These are phyloP conservation scores for Suhomyces panamericanus DNA, from an alignment of 1,139 yeast genomes.

Conservation along the genomic window DNA sequence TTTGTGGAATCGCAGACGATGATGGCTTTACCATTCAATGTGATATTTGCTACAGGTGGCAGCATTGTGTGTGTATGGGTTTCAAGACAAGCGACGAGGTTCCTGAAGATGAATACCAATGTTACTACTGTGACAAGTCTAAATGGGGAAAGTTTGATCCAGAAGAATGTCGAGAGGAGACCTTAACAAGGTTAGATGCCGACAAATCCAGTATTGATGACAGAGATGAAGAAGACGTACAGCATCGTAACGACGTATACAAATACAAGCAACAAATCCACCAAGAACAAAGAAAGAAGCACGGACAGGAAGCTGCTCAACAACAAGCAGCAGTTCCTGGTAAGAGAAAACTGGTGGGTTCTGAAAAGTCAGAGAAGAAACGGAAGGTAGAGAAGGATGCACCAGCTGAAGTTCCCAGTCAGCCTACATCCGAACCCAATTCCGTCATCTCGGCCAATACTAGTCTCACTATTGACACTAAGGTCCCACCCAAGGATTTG, in stretches of 20 bases:
- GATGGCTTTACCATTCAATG: constrained; percentile 96
- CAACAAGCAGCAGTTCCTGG: constrained; percentile 5
- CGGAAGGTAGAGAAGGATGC: constrained; percentile 18
- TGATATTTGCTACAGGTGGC: constrained; percentile 91
- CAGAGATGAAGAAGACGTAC: constrained; percentile 5
- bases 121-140: constrained; percentile 71
- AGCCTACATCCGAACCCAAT: background rate
- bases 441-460: background rate
- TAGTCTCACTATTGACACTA: background rate
- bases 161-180: constrained; percentile 34
- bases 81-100: constrained; percentile 70
- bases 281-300: constrained; percentile 11
- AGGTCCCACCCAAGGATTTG: constrained; percentile 12
- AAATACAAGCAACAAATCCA: constrained; percentile 10
- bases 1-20: constrained; percentile 86
- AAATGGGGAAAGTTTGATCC: constrained; percentile 55
- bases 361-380: constrained; percentile 29
- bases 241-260: constrained; percentile 6
- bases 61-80: constrained; percentile 87
- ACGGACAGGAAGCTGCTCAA: constrained; percentile 9
- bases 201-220: constrained; percentile 12
- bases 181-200: constrained; percentile 34
- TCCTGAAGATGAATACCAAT: constrained; percentile 76
- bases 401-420: background rate
- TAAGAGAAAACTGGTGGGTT: constrained; percentile 33